These are phyloP conservation scores for Porcisia deanei DNA, from an alignment of 208 protist species.

Conservation along the genomic window DNA sequence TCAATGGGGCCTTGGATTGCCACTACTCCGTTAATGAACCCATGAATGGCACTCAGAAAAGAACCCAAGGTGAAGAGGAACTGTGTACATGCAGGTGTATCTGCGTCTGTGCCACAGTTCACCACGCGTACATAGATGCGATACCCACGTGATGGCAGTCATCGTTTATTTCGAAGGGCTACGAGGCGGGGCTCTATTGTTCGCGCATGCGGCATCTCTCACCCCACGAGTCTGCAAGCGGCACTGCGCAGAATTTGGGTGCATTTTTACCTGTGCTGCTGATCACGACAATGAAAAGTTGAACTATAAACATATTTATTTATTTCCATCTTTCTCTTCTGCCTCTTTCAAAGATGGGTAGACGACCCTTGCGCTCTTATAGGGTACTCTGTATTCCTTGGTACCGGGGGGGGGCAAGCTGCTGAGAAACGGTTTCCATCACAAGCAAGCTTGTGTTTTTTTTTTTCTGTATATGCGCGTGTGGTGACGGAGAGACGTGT, in stretches of 20 bases:
- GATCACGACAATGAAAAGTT: background rate
- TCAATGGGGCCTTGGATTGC: background rate
- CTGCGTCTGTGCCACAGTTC: background rate
- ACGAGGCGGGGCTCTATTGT: no score
- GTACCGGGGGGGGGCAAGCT: background rate
- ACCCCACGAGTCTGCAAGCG: background rate
- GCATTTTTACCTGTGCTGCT: background rate
- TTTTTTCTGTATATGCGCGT: background rate
- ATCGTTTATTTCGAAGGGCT: background rate
- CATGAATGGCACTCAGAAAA: background rate
- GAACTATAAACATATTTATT: no score
- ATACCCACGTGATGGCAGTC: background rate
- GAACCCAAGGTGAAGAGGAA: background rate
- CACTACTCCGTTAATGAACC: background rate
- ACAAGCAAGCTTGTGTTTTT: background rate
- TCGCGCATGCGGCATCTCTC: background rate
- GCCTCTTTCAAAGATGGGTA: background rate
- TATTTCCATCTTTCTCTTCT: background rate
- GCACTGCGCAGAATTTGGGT: background rate
- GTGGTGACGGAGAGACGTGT: background rate
- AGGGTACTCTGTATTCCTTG: background rate
- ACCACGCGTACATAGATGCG: background rate
- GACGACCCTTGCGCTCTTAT: background rate
- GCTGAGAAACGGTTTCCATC: background rate
- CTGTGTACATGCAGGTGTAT: background rate